Percentiles rank a stretch among this genome's conserved stretches.
phyloP scores from a whole-genome alignment of 495 filamentous ascomycete genomes.

The Neurospora intermedia region DNA sequence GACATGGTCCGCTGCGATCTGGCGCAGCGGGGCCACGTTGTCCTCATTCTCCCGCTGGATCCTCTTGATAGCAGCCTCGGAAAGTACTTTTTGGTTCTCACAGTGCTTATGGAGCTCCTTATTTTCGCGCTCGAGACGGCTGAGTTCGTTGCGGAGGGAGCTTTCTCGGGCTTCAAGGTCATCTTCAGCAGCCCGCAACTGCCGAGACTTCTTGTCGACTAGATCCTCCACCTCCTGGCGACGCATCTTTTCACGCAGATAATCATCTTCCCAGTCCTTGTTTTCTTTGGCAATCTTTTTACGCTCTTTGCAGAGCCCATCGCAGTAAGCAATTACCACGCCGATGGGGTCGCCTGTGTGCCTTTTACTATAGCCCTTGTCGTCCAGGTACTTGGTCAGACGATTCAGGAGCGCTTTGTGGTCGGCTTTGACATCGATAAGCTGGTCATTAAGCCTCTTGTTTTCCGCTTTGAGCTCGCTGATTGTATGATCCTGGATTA shows the following conservation, averaged over 20 bases:
- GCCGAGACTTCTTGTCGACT: background rate
- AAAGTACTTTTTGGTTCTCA: background rate
- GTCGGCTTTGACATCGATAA: background rate
- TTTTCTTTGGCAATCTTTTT: background rate
- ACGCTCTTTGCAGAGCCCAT: background rate
- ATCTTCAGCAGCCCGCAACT: background rate
- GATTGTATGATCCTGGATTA: background rate
- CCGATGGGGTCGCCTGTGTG: background rate
- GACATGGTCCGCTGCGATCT: background rate
- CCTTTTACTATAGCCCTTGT: background rate
- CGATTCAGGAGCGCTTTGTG: background rate
- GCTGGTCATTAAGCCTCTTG: background rate
- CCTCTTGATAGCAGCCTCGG: background rate
- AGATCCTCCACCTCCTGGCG: background rate
- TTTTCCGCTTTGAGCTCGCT: background rate
- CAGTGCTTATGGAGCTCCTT: background rate
- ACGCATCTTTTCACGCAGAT: accelerated
- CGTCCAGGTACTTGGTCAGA: background rate
- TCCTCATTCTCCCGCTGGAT: background rate
- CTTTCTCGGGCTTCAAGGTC: background rate
- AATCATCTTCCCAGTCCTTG: background rate
- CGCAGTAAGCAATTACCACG: background rate
- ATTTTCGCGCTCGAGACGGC: background rate
- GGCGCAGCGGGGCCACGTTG: background rate
- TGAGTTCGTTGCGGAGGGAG: background rate